These are phyloP conservation scores for Cladosporium sp. DNA, from an alignment of 2,329 filamentous ascomycete genomes.

Conservation along the genomic window DNA sequence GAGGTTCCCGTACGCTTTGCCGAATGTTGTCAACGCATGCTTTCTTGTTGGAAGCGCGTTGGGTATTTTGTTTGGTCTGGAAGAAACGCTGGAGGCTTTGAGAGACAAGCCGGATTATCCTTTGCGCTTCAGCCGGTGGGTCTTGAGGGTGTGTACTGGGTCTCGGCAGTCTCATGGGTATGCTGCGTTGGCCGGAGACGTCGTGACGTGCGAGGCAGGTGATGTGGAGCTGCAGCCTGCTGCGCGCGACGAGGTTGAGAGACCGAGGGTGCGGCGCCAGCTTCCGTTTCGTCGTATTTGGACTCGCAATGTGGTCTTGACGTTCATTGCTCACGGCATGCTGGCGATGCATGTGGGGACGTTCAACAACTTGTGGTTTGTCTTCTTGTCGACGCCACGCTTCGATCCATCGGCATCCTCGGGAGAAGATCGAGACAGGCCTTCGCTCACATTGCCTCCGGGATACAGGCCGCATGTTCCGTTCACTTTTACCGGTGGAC, in stretches of 20 bases:
- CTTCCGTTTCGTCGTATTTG: slow-evolving; percentile 43
- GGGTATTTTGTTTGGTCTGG: slow-evolving; percentile 56
- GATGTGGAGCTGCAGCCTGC: slow-evolving; percentile 21
- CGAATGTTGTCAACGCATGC: slow-evolving; percentile 59
- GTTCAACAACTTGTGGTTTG: slow-evolving; percentile 46
- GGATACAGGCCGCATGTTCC: slow-evolving; percentile 34
- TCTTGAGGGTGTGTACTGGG: slow-evolving; percentile 31
- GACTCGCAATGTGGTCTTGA: slow-evolving; percentile 41
- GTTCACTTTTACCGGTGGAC: slow-evolving; percentile 43
- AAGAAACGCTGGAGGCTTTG: slow-evolving; percentile 49
- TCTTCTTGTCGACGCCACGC: slow-evolving; percentile 43
- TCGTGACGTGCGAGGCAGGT: slow-evolving; percentile 12
- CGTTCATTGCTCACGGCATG: slow-evolving; percentile 39
- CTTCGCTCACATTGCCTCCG: slow-evolving; percentile 34
- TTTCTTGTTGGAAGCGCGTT: slow-evolving; percentile 53
- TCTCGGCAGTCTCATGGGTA: slow-evolving; percentile 26
- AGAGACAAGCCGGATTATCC: slow-evolving; percentile 37
- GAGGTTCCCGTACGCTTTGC: slow-evolving; percentile 63
- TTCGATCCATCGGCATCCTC: slow-evolving; percentile 20
- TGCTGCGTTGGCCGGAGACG: slow-evolving; percentile 24
- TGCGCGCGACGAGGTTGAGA: not conserved
- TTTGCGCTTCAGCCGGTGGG: slow-evolving; percentile 33
- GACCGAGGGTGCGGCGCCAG: slow-evolving; percentile 23
- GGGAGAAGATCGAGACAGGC: slow-evolving; percentile 15
- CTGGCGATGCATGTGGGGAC: slow-evolving; percentile 44